These are phyloP conservation scores for Neurospora sp. DNA, from an alignment of 495 filamentous ascomycete genomes.

Conservation along the genomic window DNA sequence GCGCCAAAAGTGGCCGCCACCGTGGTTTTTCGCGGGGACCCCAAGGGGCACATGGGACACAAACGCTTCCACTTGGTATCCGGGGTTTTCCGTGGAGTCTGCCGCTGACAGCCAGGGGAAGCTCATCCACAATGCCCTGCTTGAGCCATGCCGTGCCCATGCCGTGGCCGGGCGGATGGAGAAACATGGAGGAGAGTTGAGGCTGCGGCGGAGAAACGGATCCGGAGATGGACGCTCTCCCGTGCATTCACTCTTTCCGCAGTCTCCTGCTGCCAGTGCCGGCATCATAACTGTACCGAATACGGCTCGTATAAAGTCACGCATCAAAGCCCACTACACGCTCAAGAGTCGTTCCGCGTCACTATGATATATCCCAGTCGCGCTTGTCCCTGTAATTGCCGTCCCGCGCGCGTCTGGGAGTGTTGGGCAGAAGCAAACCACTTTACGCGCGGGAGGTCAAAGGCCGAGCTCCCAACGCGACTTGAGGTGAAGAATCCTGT, in stretches of 20 bases:
- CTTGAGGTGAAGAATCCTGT: not conserved
- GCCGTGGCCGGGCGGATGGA: not conserved
- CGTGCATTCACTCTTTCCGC: not conserved
- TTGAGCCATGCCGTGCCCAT: not conserved
- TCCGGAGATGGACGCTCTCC: not conserved
- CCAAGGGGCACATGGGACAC: not conserved
- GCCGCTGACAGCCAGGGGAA: not conserved
- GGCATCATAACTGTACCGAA: not conserved
- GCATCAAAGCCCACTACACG: not conserved
- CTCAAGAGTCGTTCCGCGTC: not conserved
- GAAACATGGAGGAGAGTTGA: not conserved
- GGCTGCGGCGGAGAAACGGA: not conserved
- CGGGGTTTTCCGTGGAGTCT: not conserved
- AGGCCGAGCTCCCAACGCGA: not conserved
- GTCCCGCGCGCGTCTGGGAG: not conserved
- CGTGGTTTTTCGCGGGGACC: constrained; percentile 1
- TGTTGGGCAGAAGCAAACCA: not conserved
- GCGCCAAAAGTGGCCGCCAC: not conserved
- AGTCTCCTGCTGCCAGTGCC: not conserved
- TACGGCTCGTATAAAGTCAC: not conserved
- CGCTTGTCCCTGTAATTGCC: not conserved
- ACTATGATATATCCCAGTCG: not conserved
- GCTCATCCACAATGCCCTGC: not conserved
- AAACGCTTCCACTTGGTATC: constrained; percentile 1
- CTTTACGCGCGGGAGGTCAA: not conserved